Conservation (phyloP, 176 grass and related monocot genomes). For the Oryza meridionalis region DNA sequence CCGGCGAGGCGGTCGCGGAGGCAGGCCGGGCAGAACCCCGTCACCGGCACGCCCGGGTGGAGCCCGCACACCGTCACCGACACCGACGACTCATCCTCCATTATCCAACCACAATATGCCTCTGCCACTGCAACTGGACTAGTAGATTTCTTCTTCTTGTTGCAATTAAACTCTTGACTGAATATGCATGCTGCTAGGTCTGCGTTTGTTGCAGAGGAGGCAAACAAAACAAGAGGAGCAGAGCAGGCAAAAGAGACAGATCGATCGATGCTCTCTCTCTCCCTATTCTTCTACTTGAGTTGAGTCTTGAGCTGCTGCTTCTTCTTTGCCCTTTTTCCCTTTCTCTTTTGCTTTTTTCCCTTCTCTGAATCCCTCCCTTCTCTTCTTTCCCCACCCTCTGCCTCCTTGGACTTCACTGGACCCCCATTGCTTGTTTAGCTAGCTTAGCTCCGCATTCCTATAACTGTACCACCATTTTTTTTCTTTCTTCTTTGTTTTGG, state of each 20-base stretch:
- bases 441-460: background rate
- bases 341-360: conserved; percentile 54
- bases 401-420: no score
- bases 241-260: no score
- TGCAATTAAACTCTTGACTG: background rate
- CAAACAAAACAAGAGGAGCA: background rate
- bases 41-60: conserved; percentile 74
- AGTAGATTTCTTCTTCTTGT: background rate
- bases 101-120: background rate
- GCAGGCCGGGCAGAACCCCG: conserved; percentile 89
- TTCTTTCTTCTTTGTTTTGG: background rate
- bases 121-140: background rate
- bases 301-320: no score
- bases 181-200: background rate
- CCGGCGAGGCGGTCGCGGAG: conserved; percentile 87
- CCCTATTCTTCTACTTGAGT: background rate
- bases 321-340: conserved; percentile 38
- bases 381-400: background rate
- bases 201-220: background rate
- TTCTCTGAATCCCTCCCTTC: background rate
- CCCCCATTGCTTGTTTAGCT: no score
- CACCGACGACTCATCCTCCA: conserved; percentile 43
- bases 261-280: no score
- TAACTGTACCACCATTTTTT: background rate
- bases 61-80: conserved; percentile 55